Evolutionary conservation across 495 filamentous ascomycete species (phyloP).

Genomic region (Aspergillus conjunctus): DNA sequence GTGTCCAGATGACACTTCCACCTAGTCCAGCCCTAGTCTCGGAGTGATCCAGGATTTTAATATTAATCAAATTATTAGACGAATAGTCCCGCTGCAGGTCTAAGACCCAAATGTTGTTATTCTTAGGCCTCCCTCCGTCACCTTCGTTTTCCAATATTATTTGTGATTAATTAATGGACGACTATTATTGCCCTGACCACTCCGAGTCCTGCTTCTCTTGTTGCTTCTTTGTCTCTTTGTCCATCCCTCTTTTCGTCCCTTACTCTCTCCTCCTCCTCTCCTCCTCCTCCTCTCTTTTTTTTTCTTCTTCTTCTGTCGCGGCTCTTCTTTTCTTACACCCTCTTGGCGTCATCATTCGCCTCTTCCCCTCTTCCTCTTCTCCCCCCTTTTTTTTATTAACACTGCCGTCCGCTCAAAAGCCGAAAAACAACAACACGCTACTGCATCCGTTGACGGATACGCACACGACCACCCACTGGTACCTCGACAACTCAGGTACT

Average conservation of each 20-base stretch:
- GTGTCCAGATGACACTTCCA: not conserved
- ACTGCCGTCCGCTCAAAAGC: not conserved
- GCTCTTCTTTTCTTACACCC: slow-evolving; percentile 3
- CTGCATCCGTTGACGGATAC: slow-evolving; percentile 7
- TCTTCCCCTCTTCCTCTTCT: slow-evolving; percentile 3
- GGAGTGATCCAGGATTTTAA: no score
- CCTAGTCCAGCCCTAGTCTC: slow-evolving; percentile 6
- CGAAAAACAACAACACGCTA: not conserved
- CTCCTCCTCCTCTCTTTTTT: slow-evolving; percentile 3
- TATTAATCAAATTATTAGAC: not conserved
- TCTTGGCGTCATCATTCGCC: not conserved
- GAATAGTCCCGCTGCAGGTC: slow-evolving; percentile 27
- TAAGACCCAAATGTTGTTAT: slow-evolving; percentile 26
- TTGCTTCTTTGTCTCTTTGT: slow-evolving; percentile 2
- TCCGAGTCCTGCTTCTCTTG: slow-evolving; percentile 12
- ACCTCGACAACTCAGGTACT: slow-evolving; percentile 1
- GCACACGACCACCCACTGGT: slow-evolving; percentile 1
- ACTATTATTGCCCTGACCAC: slow-evolving; percentile 12
- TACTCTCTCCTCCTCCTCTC: slow-evolving; percentile 5
- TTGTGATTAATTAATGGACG: slow-evolving; percentile 5
- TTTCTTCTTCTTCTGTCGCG: not conserved
- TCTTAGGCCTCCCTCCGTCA: slow-evolving; percentile 21
- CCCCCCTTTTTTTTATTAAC: slow-evolving; percentile 4
- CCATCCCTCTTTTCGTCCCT: slow-evolving; percentile 11
- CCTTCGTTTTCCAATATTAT: slow-evolving; percentile 13